Evolutionary conservation across 2,329 filamentous ascomycete genomes (phyloP).

Genomic region (Aureobasidium musti): DNA sequence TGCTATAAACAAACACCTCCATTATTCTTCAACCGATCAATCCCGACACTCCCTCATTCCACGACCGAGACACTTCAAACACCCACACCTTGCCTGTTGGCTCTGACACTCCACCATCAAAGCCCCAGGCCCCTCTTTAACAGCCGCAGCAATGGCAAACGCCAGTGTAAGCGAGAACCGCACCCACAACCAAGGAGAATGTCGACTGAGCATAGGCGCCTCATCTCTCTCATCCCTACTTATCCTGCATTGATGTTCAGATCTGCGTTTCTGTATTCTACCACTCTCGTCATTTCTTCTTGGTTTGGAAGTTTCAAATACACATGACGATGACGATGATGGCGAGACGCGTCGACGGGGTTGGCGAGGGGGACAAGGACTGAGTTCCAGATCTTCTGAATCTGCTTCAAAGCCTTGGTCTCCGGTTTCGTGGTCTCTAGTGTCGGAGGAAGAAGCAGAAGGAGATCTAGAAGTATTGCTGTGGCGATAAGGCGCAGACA

Average conservation of each 20-base stretch:
- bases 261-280: not conserved
- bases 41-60: not conserved
- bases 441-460: not conserved
- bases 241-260: not conserved
- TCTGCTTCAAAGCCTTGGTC: not conserved
- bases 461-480: not conserved
- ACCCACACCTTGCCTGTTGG: not conserved
- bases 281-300: not conserved
- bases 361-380: not conserved
- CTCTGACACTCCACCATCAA: slow-evolving; percentile 34
- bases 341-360: not conserved
- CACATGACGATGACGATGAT: not conserved
- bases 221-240: not conserved
- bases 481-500: not conserved
- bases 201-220: slow-evolving; percentile 30
- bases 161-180: slow-evolving; percentile 53
- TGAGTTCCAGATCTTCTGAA: not conserved
- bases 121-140: slow-evolving; percentile 50
- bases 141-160: slow-evolving; percentile 52
- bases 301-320: not conserved
- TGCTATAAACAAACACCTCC: not conserved
- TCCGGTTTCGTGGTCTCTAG: not conserved
- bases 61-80: not conserved
- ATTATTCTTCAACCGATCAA: not conserved
- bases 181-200: slow-evolving; percentile 49